phyloP scores from a whole-genome alignment of 495 filamentous ascomycete species.

The Aspergillus ellipticus region DNA sequence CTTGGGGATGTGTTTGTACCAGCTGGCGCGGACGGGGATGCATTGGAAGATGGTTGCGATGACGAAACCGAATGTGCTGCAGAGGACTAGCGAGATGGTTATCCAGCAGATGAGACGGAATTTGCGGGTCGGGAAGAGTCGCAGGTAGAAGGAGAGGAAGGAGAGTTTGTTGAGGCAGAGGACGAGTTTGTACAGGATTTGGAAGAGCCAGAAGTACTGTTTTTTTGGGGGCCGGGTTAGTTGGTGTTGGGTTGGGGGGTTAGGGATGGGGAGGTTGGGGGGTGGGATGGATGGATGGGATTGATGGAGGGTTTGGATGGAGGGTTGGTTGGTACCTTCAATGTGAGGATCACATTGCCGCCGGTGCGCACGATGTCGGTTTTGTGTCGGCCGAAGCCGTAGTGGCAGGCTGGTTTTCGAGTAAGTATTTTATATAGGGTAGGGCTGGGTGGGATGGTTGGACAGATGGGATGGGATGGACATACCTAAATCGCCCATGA shows the following conservation, averaged over 20 bases:
- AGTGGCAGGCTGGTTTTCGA: constrained; percentile 12
- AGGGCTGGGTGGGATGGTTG: background rate
- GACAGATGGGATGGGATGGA: background rate
- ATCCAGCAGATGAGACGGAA: constrained; percentile 25
- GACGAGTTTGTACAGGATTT: constrained; percentile 36
- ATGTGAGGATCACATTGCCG: constrained; percentile 10
- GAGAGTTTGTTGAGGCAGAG: constrained; percentile 33
- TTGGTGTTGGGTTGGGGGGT: background rate
- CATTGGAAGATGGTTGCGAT: constrained; percentile 43
- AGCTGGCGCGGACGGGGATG: constrained; percentile 34
- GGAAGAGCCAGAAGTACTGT: constrained; percentile 32
- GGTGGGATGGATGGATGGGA: background rate
- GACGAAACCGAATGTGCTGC: constrained; percentile 21
- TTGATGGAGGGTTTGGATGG: no score
- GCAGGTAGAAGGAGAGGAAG: constrained; percentile 34
- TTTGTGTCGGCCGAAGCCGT: constrained; percentile 17
- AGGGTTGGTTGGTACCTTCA: no score
- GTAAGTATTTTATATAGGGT: no score
- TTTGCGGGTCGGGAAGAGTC: constrained; percentile 26
- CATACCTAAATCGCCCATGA: constrained; percentile 24
- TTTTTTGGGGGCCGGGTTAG: background rate
- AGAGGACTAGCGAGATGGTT: constrained; percentile 14
- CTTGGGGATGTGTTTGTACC: constrained; percentile 24
- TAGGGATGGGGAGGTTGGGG: background rate
- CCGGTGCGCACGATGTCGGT: constrained; percentile 13